Evolutionary conservation across 2,329 filamentous ascomycete genomes (phyloP), one percentile per base, ranked within the genome.

Genomic region (Triangularia setosa): DNA sequence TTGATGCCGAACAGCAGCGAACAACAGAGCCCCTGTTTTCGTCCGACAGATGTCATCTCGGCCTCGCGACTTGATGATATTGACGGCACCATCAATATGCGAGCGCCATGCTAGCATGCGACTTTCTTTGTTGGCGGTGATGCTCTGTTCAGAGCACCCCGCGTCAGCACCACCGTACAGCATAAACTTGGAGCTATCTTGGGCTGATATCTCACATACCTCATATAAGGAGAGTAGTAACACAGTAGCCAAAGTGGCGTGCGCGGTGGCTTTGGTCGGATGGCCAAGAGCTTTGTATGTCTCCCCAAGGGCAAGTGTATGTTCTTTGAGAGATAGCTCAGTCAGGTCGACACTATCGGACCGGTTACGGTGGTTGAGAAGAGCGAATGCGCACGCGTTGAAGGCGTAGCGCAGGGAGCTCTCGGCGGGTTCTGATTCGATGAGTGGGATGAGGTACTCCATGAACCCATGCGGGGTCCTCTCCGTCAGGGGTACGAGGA

Each of bases 11-110:
- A 88, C 85, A 6, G 83, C 82, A 54, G 84, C 79, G 70, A 88
- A 88, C 6, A 89, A 77, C 53, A 81, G 77, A 21, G 81, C 73
- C 0, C 85, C 86, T 1, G 79, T 77, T 71, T 80, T 82, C 14
- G 83, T 85, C 35, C 77, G 76, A 16, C 63, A 69, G 25, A 86
- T 73, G 68, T 87, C 83, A 67, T 83, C 81, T 67, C 80, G 82
- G 1, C 85, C 84, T 59, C 86, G 80, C 12, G 81, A 78, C 70
- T 83, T 84, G 60, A 86, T 82, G 0, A 88, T 77, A 67, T 85
- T 81, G 25, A 87, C 82, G 23, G 86, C 86, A 1, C 85, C 86
- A 66, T 87, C 83, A 21, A 85, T 82, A 69, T 89, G 86, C 14
- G 85, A 84, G 6, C 84, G 84, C 86, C 86, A 89, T 1, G 84